These are phyloP conservation scores for Amphichorda felina DNA, from an alignment of 2,329 filamentous ascomycete species.

Conservation along the genomic window DNA sequence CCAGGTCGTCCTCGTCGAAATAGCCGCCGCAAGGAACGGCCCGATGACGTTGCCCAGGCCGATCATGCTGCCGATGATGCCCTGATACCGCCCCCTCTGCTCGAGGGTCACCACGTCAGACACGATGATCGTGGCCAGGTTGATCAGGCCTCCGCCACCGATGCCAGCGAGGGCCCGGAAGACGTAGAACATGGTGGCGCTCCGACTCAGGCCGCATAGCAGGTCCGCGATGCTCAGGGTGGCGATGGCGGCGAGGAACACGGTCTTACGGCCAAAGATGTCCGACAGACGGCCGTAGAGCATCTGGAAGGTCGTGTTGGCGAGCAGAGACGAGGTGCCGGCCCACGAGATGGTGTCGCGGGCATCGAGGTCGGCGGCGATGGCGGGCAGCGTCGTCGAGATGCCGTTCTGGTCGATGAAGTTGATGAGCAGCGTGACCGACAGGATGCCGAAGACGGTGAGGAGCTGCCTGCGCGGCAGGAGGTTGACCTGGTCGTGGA, in stretches of 20 bases:
- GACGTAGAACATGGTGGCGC: conserved; percentile 45
- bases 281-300: conserved; percentile 52
- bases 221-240: conserved; percentile 44
- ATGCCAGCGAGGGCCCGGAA: conserved; percentile 49
- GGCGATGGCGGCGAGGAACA: conserved; percentile 39
- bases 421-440: conserved; percentile 39
- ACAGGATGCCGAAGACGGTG: conserved; percentile 23
- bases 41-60: conserved; percentile 29
- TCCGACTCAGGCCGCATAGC: conserved; percentile 44
- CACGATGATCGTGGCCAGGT: conserved; percentile 49
- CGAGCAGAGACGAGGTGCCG: conserved; percentile 38
- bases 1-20: conserved; percentile 25
- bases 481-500: conserved; percentile 46
- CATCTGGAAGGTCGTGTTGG: conserved; percentile 51
- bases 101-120: conserved; percentile 47
- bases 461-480: conserved; percentile 36
- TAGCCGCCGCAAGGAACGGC: conserved; percentile 28
- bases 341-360: conserved; percentile 43
- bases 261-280: conserved; percentile 46
- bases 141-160: conserved; percentile 49
- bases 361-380: conserved; percentile 32
- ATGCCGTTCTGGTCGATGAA: conserved; percentile 48
- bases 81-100: conserved; percentile 43
- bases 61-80: conserved; percentile 25
- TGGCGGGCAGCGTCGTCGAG: conserved; percentile 35